These are phyloP conservation scores for Phytopythium montanum DNA, from an alignment of 352 stramenopile genomes.

Conservation along the genomic window DNA sequence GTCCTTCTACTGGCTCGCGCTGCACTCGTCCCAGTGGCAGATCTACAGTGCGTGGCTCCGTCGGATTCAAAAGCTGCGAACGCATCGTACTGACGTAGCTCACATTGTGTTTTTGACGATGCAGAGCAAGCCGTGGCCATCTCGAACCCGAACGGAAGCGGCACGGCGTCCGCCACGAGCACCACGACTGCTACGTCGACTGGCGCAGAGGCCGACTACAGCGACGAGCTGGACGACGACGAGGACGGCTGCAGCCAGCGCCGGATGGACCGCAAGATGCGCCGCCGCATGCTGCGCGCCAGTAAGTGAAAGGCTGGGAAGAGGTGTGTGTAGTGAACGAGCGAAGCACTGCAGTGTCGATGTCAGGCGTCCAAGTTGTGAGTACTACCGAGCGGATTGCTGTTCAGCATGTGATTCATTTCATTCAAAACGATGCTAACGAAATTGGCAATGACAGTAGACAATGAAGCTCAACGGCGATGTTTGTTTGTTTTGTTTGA, in stretches of 20 bases:
- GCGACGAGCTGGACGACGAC: constrained; percentile 4
- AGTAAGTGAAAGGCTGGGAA: neutral
- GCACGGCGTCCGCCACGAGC: neutral
- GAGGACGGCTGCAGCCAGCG: constrained; percentile 9
- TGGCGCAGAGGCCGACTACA: neutral
- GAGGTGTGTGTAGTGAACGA: neutral
- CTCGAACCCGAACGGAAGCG: constrained; percentile 12
- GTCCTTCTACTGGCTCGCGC: constrained; percentile 48
- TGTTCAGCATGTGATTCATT: neutral
- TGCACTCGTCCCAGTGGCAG: constrained; percentile 35
- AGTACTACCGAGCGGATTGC: neutral
- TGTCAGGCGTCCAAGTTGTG: neutral
- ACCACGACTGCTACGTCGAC: neutral
- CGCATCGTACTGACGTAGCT: neutral
- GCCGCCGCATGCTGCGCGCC: constrained; percentile 7
- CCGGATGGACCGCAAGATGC: constrained; percentile 10
- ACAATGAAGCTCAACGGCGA: neutral
- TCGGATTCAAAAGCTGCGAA: neutral
- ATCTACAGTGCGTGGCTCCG: constrained; percentile 30
- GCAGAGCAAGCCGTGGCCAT: constrained; percentile 32
- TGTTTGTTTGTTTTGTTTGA: neutral
- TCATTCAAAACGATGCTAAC: neutral
- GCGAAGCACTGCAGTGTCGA: neutral
- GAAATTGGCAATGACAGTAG: neutral
- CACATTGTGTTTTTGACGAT: neutral